These are phyloP conservation scores for Typha latifolia DNA, from an alignment of 176 grass and related monocot genomes.

Conservation along the genomic window DNA sequence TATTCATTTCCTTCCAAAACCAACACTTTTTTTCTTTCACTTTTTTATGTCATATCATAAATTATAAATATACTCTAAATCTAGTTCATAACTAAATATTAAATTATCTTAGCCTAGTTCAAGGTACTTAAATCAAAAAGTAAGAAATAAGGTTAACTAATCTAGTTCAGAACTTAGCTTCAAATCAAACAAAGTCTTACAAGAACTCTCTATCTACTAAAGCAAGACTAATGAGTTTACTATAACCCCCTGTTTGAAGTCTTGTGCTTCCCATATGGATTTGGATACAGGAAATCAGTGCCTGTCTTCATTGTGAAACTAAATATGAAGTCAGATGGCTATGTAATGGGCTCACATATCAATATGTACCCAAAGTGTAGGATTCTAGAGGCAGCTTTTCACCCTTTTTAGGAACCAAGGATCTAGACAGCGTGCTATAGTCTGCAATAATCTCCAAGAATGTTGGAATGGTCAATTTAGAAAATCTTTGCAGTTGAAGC, in stretches of 20 bases:
- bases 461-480: conserved; percentile 42
- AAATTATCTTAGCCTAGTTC: too few species aligned
- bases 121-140: too few species aligned
- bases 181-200: too few species aligned
- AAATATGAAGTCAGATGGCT: conserved; percentile 30
- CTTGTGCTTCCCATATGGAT: conserved; percentile 36
- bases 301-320: conserved; percentile 35
- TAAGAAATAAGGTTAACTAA: too few species aligned
- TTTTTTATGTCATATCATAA: too few species aligned
- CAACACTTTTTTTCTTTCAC: too few species aligned
- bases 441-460: conserved; percentile 40
- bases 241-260: conserved; percentile 43
- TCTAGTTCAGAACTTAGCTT: too few species aligned
- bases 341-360: conserved; percentile 44
- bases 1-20: too few species aligned
- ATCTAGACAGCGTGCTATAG: conserved; percentile 35
- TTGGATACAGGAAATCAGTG: conserved; percentile 40
- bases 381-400: conserved; percentile 33
- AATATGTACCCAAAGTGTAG: conserved; percentile 58
- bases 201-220: conserved; percentile 25
- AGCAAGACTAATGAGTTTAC: conserved; percentile 44
- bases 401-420: conserved; percentile 33
- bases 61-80: too few species aligned
- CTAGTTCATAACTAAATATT: too few species aligned
- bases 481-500: conserved; percentile 36